phyloP scores from a whole-genome alignment of 2,329 filamentous ascomycete species.

The Zymoseptoria crescenta region DNA sequence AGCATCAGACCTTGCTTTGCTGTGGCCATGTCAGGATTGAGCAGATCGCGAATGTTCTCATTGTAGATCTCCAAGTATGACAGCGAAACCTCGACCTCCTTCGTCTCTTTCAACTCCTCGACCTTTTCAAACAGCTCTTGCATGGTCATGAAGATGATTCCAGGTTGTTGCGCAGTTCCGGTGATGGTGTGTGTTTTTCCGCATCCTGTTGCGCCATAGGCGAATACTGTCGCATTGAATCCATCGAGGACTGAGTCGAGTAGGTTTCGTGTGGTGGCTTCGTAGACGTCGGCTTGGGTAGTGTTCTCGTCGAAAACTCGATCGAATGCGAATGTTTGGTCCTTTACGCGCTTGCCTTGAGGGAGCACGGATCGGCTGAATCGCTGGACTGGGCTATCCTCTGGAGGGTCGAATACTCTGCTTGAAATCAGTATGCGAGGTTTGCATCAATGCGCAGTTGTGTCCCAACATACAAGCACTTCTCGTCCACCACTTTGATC shows the following conservation, averaged over 20 bases:
- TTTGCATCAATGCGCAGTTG: not conserved
- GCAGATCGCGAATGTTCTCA: constrained; percentile 90
- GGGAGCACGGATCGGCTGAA: constrained; percentile 66
- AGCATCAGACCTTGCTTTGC: constrained; percentile 81
- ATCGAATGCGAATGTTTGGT: constrained; percentile 96
- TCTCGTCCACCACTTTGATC: constrained; percentile 93
- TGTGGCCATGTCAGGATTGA: constrained; percentile 72
- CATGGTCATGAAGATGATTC: constrained; percentile 98
- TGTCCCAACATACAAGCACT: constrained; percentile 66
- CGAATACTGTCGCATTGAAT: constrained; percentile 98
- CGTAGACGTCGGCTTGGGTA: constrained; percentile 87
- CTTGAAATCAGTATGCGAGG: constrained; percentile 8
- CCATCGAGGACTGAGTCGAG: constrained; percentile 92
- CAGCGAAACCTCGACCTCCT: constrained; percentile 80
- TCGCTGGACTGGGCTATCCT: constrained; percentile 84
- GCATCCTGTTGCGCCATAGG: constrained; percentile 94
- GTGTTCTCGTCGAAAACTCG: constrained; percentile 94
- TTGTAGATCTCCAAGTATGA: constrained; percentile 99
- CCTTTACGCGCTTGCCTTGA: constrained; percentile 85
- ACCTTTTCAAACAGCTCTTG: constrained; percentile 98
- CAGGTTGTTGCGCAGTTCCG: constrained; percentile 83
- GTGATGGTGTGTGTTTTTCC: constrained; percentile 96
- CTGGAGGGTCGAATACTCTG: constrained; percentile 94
- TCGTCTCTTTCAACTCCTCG: constrained; percentile 74
- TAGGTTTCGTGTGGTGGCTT: constrained; percentile 79